These are phyloP conservation scores for Kurtzmaniella cleridarum DNA, from an alignment of 805 yeast genomes.

Conservation along the genomic window DNA sequence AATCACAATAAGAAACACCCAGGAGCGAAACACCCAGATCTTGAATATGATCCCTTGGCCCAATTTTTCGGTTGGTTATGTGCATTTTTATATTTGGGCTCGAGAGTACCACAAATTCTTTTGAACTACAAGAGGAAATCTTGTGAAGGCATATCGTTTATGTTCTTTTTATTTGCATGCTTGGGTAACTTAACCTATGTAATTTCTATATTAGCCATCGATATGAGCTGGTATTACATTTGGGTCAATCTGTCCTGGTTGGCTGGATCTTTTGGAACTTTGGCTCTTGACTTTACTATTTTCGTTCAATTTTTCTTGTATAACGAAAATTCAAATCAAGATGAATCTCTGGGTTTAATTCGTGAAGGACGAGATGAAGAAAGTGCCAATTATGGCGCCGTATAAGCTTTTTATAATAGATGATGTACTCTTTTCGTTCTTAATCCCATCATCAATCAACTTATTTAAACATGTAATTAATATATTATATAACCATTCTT, in stretches of 20 bases:
- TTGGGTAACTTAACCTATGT: constrained; percentile 91
- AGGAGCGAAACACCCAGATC: constrained; percentile 32
- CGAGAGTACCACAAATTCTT: constrained; percentile 87
- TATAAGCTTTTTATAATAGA: too few relatives aligned
- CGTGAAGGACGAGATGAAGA: too few relatives aligned
- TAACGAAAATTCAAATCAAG: constrained; percentile 28
- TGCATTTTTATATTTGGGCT: constrained; percentile 73
- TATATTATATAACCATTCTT: too few relatives aligned
- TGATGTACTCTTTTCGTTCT: too few relatives aligned
- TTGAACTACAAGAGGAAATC: constrained; percentile 82
- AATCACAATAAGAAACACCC: constrained; percentile 29
- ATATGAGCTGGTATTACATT: constrained; percentile 63
- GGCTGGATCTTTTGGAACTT: constrained; percentile 85
- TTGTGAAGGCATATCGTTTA: constrained; percentile 90
- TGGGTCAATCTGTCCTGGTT: constrained; percentile 88
- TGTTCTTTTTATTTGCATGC: constrained; percentile 93
- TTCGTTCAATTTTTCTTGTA: constrained; percentile 83
- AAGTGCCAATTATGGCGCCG: too few relatives aligned
- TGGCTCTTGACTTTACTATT: constrained; percentile 75
- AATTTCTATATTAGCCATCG: constrained; percentile 72
- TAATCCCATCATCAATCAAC: too few relatives aligned
- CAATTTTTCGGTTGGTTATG: constrained; percentile 84
- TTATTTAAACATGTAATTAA: too few relatives aligned
- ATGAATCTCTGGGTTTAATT: not conserved
- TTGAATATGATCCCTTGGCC: constrained; percentile 69